Evolutionary conservation across 2,329 filamentous ascomycete genomes (phyloP).

Genomic region (Coniella vitis): DNA sequence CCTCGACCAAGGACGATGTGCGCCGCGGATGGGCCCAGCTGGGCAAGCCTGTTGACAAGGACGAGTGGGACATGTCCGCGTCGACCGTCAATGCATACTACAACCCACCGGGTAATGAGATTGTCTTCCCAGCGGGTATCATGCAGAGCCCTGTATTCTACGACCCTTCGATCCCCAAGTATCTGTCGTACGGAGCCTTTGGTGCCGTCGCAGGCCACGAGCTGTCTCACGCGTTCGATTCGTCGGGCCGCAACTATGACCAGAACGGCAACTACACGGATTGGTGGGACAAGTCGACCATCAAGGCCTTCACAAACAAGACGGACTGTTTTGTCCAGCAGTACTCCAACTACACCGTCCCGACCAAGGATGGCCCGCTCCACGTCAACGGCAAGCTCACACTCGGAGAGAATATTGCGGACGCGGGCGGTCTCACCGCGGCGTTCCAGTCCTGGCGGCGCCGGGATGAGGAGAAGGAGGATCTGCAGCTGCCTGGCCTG

Average conservation of each 20-base stretch:
- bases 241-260: constrained; percentile 57
- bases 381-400: constrained; percentile 59
- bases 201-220: constrained; percentile 63
- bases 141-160: constrained; percentile 61
- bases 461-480: constrained; percentile 43
- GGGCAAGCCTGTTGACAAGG: constrained; percentile 52
- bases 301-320: constrained; percentile 49
- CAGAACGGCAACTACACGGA: constrained; percentile 56
- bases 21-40: constrained; percentile 48
- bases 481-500: constrained; percentile 52
- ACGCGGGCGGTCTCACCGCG: constrained; percentile 59
- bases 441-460: constrained; percentile 61
- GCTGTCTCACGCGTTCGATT: constrained; percentile 65
- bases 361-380: constrained; percentile 47
- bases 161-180: constrained; percentile 53
- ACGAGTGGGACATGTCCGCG: constrained; percentile 54
- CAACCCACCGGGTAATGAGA: constrained; percentile 57
- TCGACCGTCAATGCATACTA: constrained; percentile 62
- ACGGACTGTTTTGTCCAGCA: constrained; percentile 63
- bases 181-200: constrained; percentile 63
- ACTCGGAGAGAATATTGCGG: constrained; percentile 64
- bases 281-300: constrained; percentile 59
- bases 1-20: constrained; percentile 41
- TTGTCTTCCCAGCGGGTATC: constrained; percentile 63
- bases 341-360: constrained; percentile 54